These are phyloP conservation scores for Apiotrichum sp. DNA, from an alignment of 1,284 basidiomycete genomes.

Conservation along the genomic window DNA sequence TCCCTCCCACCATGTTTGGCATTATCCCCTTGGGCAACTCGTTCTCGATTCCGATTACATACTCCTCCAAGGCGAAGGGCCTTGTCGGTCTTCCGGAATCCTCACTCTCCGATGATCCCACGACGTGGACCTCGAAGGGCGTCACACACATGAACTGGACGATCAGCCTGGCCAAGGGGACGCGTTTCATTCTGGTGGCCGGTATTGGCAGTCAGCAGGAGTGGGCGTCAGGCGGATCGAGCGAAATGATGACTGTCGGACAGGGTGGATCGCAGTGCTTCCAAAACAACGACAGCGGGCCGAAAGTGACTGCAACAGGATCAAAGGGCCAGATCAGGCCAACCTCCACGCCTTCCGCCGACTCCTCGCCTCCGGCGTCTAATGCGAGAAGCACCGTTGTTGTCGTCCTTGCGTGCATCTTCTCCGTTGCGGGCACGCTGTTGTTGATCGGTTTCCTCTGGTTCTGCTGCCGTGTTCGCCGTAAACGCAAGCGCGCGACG, in stretches of 20 bases:
- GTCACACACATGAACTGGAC: slow-evolving; percentile 42
- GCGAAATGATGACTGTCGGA: slow-evolving; percentile 42
- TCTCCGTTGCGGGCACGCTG: slow-evolving; percentile 47
- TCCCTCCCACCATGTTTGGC: slow-evolving; percentile 42
- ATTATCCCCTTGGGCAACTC: slow-evolving; percentile 45
- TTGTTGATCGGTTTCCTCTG: slow-evolving; percentile 45
- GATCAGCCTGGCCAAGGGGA: slow-evolving; percentile 40
- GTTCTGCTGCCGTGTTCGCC: slow-evolving; percentile 36
- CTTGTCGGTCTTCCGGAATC: slow-evolving; percentile 25
- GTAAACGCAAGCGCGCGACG: slow-evolving; percentile 13
- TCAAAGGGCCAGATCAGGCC: neutral
- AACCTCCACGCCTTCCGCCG: neutral
- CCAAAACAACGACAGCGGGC: slow-evolving; percentile 8
- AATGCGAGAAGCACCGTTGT: neutral
- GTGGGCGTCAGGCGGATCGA: slow-evolving; percentile 42
- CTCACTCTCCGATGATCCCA: slow-evolving; percentile 30
- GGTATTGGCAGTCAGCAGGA: slow-evolving; percentile 39
- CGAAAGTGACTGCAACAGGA: slow-evolving; percentile 8
- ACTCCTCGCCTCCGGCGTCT: neutral
- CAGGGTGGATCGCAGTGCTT: slow-evolving; percentile 33
- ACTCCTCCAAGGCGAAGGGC: slow-evolving; percentile 21
- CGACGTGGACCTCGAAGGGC: slow-evolving; percentile 34
- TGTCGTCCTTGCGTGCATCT: slow-evolving; percentile 54
- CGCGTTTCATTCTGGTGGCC: slow-evolving; percentile 43
- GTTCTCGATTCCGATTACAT: slow-evolving; percentile 43